These are phyloP conservation scores for Alternaria hordeiaustralica DNA, from an alignment of 2,329 filamentous ascomycete genomes.

Conservation along the genomic window DNA sequence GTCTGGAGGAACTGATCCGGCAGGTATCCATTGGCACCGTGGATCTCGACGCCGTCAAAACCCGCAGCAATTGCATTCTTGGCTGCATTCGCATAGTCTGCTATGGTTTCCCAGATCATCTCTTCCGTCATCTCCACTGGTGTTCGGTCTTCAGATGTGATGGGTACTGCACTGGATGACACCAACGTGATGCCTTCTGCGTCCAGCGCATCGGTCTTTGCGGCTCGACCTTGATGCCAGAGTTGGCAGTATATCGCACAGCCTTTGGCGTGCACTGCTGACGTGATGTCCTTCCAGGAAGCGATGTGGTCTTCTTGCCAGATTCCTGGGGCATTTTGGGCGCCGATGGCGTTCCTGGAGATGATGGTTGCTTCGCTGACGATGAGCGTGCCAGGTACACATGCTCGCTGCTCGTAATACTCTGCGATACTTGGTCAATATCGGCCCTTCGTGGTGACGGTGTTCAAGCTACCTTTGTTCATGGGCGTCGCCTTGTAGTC, in stretches of 20 bases:
- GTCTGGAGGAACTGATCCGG: slow-evolving; percentile 70
- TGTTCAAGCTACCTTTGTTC: slow-evolving; percentile 7
- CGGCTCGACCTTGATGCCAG: slow-evolving; percentile 64
- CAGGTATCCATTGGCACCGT: slow-evolving; percentile 70
- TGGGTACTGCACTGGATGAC: slow-evolving; percentile 42
- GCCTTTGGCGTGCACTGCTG: slow-evolving; percentile 65
- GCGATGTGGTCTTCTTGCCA: slow-evolving; percentile 53
- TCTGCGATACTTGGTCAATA: slow-evolving; percentile 23
- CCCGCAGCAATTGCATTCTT: slow-evolving; percentile 57
- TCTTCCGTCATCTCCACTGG: slow-evolving; percentile 45
- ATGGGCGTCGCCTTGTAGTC: slow-evolving; percentile 51
- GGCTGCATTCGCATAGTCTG: slow-evolving; percentile 49
- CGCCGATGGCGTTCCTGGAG: slow-evolving; percentile 53
- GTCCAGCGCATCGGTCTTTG: slow-evolving; percentile 42
- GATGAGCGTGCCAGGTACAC: slow-evolving; percentile 60
- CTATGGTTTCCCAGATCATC: slow-evolving; percentile 42
- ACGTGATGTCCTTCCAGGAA: slow-evolving; percentile 64
- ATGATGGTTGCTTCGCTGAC: slow-evolving; percentile 64
- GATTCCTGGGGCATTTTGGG: slow-evolving; percentile 62
- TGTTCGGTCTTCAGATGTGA: slow-evolving; percentile 25
- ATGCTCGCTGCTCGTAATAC: slow-evolving; percentile 61
- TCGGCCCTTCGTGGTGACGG: neutral
- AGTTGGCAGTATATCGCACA: slow-evolving; percentile 66
- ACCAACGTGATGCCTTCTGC: slow-evolving; percentile 34
- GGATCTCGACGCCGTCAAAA: slow-evolving; percentile 66